Evolutionary conservation across 345 rosid species (phyloP), one percentile per base, ranked within the genome.

Genomic region (Populus davidiana): DNA sequence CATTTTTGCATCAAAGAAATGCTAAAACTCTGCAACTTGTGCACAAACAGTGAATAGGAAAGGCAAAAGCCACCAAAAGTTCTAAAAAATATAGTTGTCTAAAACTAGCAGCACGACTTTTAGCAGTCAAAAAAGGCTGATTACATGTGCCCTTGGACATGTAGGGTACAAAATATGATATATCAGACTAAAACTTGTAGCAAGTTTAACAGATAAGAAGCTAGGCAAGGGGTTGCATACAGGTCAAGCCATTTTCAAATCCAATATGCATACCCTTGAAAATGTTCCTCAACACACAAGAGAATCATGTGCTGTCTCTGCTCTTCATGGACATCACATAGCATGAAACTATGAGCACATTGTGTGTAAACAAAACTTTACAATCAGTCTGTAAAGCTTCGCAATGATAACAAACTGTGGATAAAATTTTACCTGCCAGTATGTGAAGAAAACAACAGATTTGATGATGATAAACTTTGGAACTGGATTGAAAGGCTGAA

Each of bases 401-500:
- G 8, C 27, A 63, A 63, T 27, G 20, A 64, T 17, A 68, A 56
- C 54, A 69, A 49, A 27, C 47, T 6, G 23, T 18, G 20, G 9
- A 29, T 20, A 14, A 74, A 66, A 76, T 1, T 17, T 86, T 86
- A 94, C 98, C 97, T 96, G 99, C 99, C 99, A 96, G 84, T 96
- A 96, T 16, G 98, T 96, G 67, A 96, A 80, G 85, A 96, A 96
- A 79, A 96, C 97, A 39, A 96, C 99, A 75, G 99, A 94, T 82
- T 96, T 96, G 23, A 96, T 92, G 38, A 96, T 88, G 83, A 96
- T 83, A 75, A 96, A 96, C 87, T 96, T 96, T 5, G 98, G 99
- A 81, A 96, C 97, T 52, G 98, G 99, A 80, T 94, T 96, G 89
- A 96, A 96, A 67, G 99, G 99, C 86, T 92, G 90, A 74, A 96